Evolutionary conservation across 1,139 yeast species (phyloP).

Genomic region (Debaryomyces sp.): DNA sequence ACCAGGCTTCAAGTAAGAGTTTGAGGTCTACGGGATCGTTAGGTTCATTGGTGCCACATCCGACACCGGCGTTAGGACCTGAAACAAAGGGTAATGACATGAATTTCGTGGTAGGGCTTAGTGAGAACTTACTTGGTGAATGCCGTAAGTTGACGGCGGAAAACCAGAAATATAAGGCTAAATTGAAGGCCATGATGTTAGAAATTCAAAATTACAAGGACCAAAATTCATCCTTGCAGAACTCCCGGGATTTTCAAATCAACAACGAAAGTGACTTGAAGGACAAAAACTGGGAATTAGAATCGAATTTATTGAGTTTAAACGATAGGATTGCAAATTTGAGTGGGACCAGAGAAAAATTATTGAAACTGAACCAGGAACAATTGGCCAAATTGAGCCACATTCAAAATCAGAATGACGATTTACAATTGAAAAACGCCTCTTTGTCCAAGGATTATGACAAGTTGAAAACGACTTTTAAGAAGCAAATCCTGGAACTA

Average conservation of each 20-base stretch:
- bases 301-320: conserved; percentile 54
- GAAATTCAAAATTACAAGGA: conserved; percentile 42
- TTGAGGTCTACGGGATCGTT: conserved; percentile 15
- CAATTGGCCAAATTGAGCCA: conserved; percentile 33
- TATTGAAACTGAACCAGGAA: conserved; percentile 31
- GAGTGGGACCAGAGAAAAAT: conserved; percentile 32
- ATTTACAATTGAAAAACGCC: conserved; percentile 42
- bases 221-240: conserved; percentile 38
- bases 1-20: neutral
- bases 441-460: conserved; percentile 41
- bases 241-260: conserved; percentile 32
- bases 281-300: conserved; percentile 82
- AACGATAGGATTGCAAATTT: conserved; percentile 44
- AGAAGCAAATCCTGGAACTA: conserved; percentile 47
- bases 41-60: conserved; percentile 23
- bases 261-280: conserved; percentile 52
- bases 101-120: conserved; percentile 79
- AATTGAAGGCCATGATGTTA: conserved; percentile 43
- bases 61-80: conserved; percentile 42
- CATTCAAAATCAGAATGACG: conserved; percentile 52
- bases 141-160: conserved; percentile 79
- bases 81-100: conserved; percentile 63
- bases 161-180: conserved; percentile 53
- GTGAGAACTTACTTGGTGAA: conserved; percentile 76
- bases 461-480: conserved; percentile 33